Conservation (phyloP, 169 alveolate species). For the Plasmodium falciparum region DNA sequence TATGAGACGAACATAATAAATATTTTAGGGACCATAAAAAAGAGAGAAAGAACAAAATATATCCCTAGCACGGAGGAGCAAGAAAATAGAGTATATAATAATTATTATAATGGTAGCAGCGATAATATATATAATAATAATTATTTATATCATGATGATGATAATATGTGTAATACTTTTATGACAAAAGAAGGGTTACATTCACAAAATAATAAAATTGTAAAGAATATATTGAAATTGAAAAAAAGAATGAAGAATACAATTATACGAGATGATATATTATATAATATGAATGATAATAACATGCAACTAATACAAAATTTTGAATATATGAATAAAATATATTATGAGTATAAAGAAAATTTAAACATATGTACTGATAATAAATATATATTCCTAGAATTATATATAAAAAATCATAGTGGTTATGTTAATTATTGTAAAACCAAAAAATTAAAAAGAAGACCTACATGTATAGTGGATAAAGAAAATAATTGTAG, state of each 20-base stretch:
- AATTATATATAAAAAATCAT: slow-evolving; percentile 39
- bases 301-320: background rate
- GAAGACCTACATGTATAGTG: slow-evolving; percentile 61
- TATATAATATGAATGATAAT: background rate
- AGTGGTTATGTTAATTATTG: slow-evolving; percentile 72
- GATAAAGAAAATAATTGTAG: slow-evolving; percentile 32
- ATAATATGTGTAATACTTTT: background rate
- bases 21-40: background rate
- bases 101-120: no score
- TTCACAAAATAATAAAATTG: background rate
- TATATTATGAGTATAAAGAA: slow-evolving; percentile 10
- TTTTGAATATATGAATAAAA: background rate
- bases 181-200: background rate
- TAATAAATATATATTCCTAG: slow-evolving; percentile 50
- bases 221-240: background rate
- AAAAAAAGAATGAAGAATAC: background rate
- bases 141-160: no score
- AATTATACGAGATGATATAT: background rate
- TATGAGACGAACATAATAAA: slow-evolving; percentile 10
- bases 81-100: no score
- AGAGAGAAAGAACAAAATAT: background rate
- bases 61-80: no score
- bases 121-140: no score
- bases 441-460: slow-evolving; percentile 37
- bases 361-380: slow-evolving; percentile 47